phyloP scores from a whole-genome alignment of 208 protist genomes.

The Angomonas ambiguus region DNA sequence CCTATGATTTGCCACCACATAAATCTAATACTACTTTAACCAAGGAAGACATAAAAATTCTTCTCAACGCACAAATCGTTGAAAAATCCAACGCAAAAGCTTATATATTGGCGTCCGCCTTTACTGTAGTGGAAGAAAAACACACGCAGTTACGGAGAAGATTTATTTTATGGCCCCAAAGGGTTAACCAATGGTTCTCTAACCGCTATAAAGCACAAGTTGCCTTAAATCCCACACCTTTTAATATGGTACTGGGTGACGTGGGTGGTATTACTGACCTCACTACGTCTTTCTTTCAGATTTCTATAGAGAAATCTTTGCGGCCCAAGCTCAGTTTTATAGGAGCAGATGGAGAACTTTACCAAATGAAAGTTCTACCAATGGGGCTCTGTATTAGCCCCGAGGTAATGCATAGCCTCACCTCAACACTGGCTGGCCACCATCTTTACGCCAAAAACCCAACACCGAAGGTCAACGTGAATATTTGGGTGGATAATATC shows the following conservation, averaged over 20 bases:
- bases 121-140: slow-evolving; percentile 21
- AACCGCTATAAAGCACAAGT: slow-evolving; percentile 5
- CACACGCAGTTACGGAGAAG: background rate
- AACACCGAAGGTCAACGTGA: background rate
- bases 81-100: background rate
- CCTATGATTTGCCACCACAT: background rate
- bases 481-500: slow-evolving; percentile 30
- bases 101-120: background rate
- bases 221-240: background rate
- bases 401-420: slow-evolving; percentile 25
- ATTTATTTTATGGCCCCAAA: slow-evolving; percentile 19
- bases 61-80: background rate
- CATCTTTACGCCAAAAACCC: slow-evolving; percentile 9
- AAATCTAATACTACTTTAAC: background rate
- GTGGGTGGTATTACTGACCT: slow-evolving; percentile 13
- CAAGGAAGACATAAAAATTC: background rate
- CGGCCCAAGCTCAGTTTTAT: slow-evolving; percentile 6
- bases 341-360: background rate
- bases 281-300: slow-evolving; percentile 20
- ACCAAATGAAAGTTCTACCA: slow-evolving; percentile 19
- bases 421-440: slow-evolving; percentile 15
- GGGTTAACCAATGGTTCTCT: slow-evolving; percentile 10
- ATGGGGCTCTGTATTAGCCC: slow-evolving; percentile 23
- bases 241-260: slow-evolving; percentile 8
- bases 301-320: background rate